These are phyloP conservation scores for Saccharum officinarum DNA, from an alignment of 176 grass and related monocot genomes.

Conservation along the genomic window DNA sequence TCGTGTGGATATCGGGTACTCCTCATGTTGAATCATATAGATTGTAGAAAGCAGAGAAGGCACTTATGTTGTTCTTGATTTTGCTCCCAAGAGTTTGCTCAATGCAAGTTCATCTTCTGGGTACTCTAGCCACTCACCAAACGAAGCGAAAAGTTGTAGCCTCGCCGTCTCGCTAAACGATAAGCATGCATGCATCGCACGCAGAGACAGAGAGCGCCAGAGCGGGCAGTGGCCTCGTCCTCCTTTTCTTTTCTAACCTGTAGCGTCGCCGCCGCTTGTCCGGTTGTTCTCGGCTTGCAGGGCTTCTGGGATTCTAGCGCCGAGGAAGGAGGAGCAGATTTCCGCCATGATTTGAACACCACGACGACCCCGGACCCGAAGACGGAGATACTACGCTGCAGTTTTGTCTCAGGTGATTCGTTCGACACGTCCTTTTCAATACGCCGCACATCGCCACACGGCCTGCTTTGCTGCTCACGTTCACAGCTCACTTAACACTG, in stretches of 20 bases:
- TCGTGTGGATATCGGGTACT: neutral
- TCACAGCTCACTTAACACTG: neutral
- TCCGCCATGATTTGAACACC: constrained; percentile 43
- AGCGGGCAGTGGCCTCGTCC: constrained; percentile 4
- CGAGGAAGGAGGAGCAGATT: constrained; percentile 18
- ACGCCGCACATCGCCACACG: neutral
- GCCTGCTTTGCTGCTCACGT: too few species aligned
- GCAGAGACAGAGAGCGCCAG: neutral
- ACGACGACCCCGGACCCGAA: constrained; percentile 39
- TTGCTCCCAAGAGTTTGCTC: neutral
- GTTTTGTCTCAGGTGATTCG: constrained; percentile 60
- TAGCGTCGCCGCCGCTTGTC: constrained; percentile 24
- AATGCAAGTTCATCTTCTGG: neutral
- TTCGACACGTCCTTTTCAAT: constrained; percentile 9
- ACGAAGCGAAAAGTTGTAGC: neutral
- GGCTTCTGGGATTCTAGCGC: constrained; percentile 63
- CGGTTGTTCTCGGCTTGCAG: constrained; percentile 32
- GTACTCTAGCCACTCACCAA: neutral
- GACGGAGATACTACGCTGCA: constrained; percentile 24
- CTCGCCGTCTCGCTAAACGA: constrained; percentile 17
- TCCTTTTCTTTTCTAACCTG: constrained; percentile 23
- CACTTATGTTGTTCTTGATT: neutral
- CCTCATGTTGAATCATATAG: neutral
- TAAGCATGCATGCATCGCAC: neutral
- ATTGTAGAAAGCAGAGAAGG: too few species aligned